These are phyloP conservation scores for Chondrus crispus DNA, from an alignment of 23 red algal genomes.

Conservation along the genomic window DNA sequence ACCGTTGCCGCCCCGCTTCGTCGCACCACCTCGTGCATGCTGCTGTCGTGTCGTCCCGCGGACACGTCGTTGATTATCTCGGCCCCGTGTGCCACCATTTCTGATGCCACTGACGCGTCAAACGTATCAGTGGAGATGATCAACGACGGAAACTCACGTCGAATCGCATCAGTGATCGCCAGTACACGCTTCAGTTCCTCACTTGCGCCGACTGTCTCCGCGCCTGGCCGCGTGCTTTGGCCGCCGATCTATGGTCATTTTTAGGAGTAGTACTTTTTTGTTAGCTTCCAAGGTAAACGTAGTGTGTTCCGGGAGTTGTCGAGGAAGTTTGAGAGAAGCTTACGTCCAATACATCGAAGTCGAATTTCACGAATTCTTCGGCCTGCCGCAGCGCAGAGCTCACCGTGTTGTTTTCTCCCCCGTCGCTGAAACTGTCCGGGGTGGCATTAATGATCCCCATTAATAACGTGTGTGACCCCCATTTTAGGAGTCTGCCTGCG, in stretches of 20 bases:
- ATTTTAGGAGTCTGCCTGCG: constrained; percentile 6
- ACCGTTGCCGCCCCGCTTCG: constrained; percentile 45
- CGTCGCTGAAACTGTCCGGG: constrained; percentile 97
- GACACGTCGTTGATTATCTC: constrained; percentile 90
- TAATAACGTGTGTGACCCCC: constrained; percentile 34
- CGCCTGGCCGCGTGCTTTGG: constrained; percentile 87
- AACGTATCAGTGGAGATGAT: constrained; percentile 89
- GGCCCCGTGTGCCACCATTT: constrained; percentile 46
- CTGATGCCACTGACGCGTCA: constrained; percentile 46
- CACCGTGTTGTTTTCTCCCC: constrained; percentile 36
- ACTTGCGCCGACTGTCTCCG: constrained; percentile 17
- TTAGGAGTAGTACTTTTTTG: no score
- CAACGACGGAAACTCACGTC: constrained; percentile 20
- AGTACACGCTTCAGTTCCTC: constrained; percentile 63
- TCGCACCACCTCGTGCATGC: constrained; percentile 38
- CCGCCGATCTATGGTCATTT: constrained; percentile 89
- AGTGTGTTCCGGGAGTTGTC: no score
- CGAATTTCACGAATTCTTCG: constrained; percentile 42
- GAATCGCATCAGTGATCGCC: constrained; percentile 69
- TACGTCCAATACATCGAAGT: constrained; percentile 58
- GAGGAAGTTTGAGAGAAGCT: neutral
- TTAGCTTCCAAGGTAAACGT: no score
- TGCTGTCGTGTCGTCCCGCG: constrained; percentile 42
- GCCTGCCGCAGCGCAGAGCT: constrained; percentile 50
- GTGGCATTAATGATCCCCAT: constrained; percentile 95